Evolutionary conservation across 1,284 basidiomycete genomes (phyloP), one percentile per base, ranked within the genome.

Genomic region (Cryptococcus sp.): DNA sequence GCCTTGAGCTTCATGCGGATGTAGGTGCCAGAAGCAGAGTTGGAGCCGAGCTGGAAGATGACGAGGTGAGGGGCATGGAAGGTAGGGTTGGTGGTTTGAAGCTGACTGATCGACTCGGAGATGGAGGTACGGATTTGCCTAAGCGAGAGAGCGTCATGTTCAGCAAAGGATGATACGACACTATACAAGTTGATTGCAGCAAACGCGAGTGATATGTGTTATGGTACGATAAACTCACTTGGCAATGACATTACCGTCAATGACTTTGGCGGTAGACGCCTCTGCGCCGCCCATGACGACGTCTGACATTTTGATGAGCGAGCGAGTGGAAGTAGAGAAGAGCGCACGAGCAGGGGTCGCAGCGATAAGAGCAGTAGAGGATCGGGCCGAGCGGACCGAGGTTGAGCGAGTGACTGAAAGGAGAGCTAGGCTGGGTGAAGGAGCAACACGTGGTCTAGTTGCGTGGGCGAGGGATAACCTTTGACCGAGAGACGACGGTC

Each of bases 1-100:
- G 96, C 96, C 79, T 94, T 96, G 52, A 86, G 83, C 82, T 99
- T 99, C 95, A 98, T 98, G 73, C 92, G 91, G 66, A 99, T 89
- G 81, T 99, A 99, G 54, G 89, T 89, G 38, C 83, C 82, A 8
- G 93, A 98, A 75, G 98, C 95, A 42, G 91, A 88, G 63, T 90
- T 87, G 38, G 86, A 85, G 53, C 96, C 96, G 55, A 93, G 93
- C 80, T 99, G 96, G 57, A 99, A 85, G 80, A 99, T 94, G 70
- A 87, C 89, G 40, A 99, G 85, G 78, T 88, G 85, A 42, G 78
- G 78, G 17, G 93, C 90, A 71, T 88, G 85, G 82, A 99, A 98
- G 46, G 88, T 88, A 23, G 92, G 88, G 77, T 85, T 86, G 61
- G 81, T 82, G 11, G 84, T 75, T 72, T 78, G 74, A 55, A 88